These are phyloP conservation scores for Orbilia oligospora DNA, from an alignment of 2,329 filamentous ascomycete species.

Conservation along the genomic window DNA sequence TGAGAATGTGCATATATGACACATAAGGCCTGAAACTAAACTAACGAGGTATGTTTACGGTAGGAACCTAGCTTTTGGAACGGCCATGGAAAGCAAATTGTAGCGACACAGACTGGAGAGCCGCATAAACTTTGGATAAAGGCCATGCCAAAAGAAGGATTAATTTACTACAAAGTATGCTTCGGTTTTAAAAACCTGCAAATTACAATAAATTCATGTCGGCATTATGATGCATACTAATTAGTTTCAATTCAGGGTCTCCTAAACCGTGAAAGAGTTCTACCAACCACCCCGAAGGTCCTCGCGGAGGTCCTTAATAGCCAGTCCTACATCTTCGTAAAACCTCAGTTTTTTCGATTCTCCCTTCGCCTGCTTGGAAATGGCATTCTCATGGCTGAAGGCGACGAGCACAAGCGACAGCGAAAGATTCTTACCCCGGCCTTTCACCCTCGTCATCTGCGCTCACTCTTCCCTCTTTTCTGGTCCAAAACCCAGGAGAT, in stretches of 20 bases:
- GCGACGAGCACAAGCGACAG: constrained; percentile 86
- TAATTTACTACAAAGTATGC: constrained; percentile 75
- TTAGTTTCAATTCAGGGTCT: constrained; percentile 66
- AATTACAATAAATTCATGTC: too few relatives aligned
- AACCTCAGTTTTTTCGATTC: constrained; percentile 72
- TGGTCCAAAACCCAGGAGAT: constrained; percentile 82
- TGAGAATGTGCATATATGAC: not conserved
- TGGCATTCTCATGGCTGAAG: constrained; percentile 81
- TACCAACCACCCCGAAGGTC: constrained; percentile 75
- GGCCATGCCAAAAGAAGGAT: constrained; percentile 76
- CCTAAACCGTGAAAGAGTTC: constrained; percentile 76
- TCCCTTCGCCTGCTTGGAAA: constrained; percentile 78
- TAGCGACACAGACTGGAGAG: constrained; percentile 48
- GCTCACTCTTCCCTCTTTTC: constrained; percentile 85
- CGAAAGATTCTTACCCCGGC: constrained; percentile 84
- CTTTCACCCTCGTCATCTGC: constrained; percentile 85
- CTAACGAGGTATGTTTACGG: not conserved
- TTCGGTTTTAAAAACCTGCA: too few relatives aligned
- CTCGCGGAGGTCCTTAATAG: constrained; percentile 79
- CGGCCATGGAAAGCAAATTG: constrained; percentile 44
- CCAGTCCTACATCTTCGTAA: constrained; percentile 79
- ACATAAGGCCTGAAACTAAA: too few relatives aligned
- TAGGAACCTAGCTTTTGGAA: constrained; percentile 55
- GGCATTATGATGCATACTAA: too few relatives aligned
- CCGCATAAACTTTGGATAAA: constrained; percentile 70